Evolutionary conservation across 2,329 filamentous ascomycete genomes (phyloP).

Genomic region (Aspergillus cejpii): DNA sequence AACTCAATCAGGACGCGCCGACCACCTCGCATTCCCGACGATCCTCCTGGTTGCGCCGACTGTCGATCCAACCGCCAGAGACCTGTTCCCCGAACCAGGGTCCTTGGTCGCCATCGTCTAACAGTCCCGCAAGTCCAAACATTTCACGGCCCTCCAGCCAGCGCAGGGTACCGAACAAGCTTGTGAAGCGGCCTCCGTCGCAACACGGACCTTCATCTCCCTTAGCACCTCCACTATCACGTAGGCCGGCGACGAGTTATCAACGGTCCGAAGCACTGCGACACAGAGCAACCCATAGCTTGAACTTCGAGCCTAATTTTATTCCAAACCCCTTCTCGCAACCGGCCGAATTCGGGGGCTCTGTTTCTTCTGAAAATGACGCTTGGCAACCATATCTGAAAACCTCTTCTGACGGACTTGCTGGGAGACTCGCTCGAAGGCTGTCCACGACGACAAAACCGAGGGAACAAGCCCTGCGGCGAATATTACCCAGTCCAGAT

Average conservation of each 20-base stretch:
- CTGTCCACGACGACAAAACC: slow-evolving; percentile 34
- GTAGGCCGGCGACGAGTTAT: slow-evolving; percentile 57
- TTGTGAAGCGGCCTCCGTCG: slow-evolving; percentile 57
- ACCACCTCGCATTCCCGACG: slow-evolving; percentile 28
- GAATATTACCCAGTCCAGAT: slow-evolving; percentile 41
- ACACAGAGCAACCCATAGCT: slow-evolving; percentile 34
- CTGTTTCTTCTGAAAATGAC: slow-evolving; percentile 12
- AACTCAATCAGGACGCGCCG: slow-evolving; percentile 22
- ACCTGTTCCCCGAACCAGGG: slow-evolving; percentile 45
- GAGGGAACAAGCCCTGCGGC: slow-evolving; percentile 35
- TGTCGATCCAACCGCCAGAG: slow-evolving; percentile 45
- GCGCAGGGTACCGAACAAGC: slow-evolving; percentile 49
- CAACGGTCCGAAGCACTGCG: slow-evolving; percentile 53
- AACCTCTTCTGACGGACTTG: slow-evolving; percentile 20
- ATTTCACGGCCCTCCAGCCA: slow-evolving; percentile 29
- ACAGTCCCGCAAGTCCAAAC: slow-evolving; percentile 49
- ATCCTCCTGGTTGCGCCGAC: slow-evolving; percentile 51
- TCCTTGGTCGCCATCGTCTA: slow-evolving; percentile 49
- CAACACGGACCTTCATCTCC: slow-evolving; percentile 41
- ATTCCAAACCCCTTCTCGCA: slow-evolving; percentile 7
- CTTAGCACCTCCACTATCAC: slow-evolving; percentile 46
- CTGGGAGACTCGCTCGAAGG: slow-evolving; percentile 36
- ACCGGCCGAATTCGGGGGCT: neutral
- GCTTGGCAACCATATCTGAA: slow-evolving; percentile 39
- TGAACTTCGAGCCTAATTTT: slow-evolving; percentile 25